These are phyloP conservation scores for Candida arabinofermentans DNA, from an alignment of 805 yeast genomes.

Conservation along the genomic window DNA sequence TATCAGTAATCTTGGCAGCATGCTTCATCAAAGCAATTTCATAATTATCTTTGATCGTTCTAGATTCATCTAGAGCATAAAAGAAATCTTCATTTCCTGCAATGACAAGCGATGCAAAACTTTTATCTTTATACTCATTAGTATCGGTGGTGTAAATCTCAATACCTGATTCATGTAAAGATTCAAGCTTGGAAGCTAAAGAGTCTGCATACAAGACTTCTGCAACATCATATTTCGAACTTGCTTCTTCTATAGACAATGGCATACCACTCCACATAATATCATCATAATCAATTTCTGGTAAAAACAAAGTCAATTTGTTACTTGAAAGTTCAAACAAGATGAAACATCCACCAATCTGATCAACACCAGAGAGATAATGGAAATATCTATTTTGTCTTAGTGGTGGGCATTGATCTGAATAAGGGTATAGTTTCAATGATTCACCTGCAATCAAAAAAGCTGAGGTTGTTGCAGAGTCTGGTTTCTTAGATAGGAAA, in stretches of 20 bases:
- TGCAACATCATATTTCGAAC: conserved; percentile 70
- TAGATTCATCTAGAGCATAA: conserved; percentile 81
- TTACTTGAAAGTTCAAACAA: conserved; percentile 52
- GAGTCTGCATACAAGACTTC: conserved; percentile 63
- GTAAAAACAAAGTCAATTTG: conserved; percentile 68
- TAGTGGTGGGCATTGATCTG: conserved; percentile 74
- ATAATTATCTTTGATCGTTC: conserved; percentile 78
- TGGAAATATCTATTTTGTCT: conserved; percentile 91
- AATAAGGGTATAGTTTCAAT: conserved; percentile 59
- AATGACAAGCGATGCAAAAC: conserved; percentile 35
- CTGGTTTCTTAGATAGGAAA: conserved; percentile 24
- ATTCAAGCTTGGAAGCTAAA: conserved; percentile 35
- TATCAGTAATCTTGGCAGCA: conserved; percentile 83
- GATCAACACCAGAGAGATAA: conserved; percentile 77
- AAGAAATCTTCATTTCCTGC: conserved; percentile 47
- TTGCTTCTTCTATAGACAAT: conserved; percentile 59
- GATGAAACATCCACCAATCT: conserved; percentile 69
- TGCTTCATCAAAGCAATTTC: conserved; percentile 74
- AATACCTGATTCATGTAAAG: conserved; percentile 25
- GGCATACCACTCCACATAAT: conserved; percentile 98
- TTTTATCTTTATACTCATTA: conserved; percentile 38
- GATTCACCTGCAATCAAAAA: conserved; percentile 62
- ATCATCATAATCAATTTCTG: conserved; percentile 81
- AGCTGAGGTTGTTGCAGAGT: conserved; percentile 19
- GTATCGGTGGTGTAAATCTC: conserved; percentile 52